Base-by-base conservation (phyloP, 495 filamentous ascomycete species). In the Tuber microsphaerosporum region DNA sequence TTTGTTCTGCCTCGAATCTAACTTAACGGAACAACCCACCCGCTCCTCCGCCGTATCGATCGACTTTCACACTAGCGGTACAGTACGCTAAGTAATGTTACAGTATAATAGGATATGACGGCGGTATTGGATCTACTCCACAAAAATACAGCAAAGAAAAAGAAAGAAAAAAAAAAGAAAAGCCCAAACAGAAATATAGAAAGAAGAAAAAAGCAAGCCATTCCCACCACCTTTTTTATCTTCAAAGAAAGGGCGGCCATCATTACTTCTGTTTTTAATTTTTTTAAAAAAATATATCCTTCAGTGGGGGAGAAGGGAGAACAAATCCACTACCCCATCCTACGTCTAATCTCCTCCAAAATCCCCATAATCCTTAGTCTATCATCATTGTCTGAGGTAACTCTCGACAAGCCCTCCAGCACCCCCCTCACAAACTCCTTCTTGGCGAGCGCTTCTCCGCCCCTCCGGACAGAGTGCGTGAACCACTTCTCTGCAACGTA, bases 401-500 rank as follows among this genome's bases (percentile, higher is more conserved):
- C 48, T n/a, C 71, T 41, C 71, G 73, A 80, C 45, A 80, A 77
- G 9, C 75, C 75, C 16, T 56, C 70, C 71, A 81, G 72, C 45
- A 80, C 73, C 77, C 71, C 82, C 78, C 42, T 86, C 83, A 81
- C 84, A 85, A 71, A 79, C 31, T 79, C 77, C 37, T 76, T 79
- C 42, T 71, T 75, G 70, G 73, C 42, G 20, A 70, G 72, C 17
- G 48, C 83, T 71, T 86, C 83, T 0, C 86, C 87, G 17, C 87
- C 87, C 22, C 86, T 84, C 45, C 89, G 86, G 61, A 87, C 84
- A 51, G 88, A 90, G 48, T 90, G 86, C 45, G 86, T 84, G 76
- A 89, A 90, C 92, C 92, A 94, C 46, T 84, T 82, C 46, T 87
- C 81, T 20, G 88, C 83, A 34, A 92, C 83, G 81, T 92, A 89